A percentile compares a stretch with the other conserved stretches of the same genome.
These are phyloP conservation scores for Parietichytrium sp. DNA, from an alignment of 108 stramenopile genomes.

Conservation along the genomic window DNA sequence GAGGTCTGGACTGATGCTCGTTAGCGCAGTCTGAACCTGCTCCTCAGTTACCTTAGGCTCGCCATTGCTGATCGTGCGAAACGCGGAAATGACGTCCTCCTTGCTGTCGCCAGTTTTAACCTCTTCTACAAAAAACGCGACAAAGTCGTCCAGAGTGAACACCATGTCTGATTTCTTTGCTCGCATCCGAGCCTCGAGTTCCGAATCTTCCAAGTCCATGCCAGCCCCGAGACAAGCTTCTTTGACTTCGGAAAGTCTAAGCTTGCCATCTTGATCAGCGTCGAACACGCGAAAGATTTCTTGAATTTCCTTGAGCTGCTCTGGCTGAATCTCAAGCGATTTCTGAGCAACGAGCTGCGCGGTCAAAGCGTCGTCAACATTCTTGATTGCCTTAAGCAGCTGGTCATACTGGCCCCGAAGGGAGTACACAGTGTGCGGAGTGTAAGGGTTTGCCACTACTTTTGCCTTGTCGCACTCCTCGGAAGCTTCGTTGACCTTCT, in stretches of 20 bases:
- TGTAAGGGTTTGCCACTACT: constrained; percentile 39
- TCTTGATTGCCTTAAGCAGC: constrained; percentile 37
- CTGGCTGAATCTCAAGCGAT: background rate
- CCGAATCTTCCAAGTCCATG: background rate
- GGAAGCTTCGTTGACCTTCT: background rate
- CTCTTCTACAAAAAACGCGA: constrained; percentile 35
- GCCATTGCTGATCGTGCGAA: background rate
- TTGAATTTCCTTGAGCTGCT: constrained; percentile 34
- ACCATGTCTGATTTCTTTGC: background rate
- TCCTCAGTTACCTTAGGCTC: background rate
- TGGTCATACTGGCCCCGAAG: constrained; percentile 34
- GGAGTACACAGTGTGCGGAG: constrained; percentile 25
- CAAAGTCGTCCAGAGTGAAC: background rate
- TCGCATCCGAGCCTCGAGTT: constrained; percentile 35
- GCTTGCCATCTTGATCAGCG: background rate
- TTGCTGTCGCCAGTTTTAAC: constrained; percentile 3
- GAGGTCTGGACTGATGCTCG: background rate
- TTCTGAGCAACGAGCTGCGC: constrained; percentile 31
- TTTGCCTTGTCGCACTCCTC: constrained; percentile 28
- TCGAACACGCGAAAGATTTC: constrained; percentile 32
- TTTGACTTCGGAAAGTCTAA: background rate
- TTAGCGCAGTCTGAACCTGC: background rate
- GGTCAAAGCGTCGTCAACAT: constrained; percentile 2
- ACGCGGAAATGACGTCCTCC: constrained; percentile 4
- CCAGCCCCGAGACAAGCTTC: constrained; percentile 21